Evolutionary conservation across 768 basidiomycete genomes (phyloP).

Genomic region (Termitomyces sp.): DNA sequence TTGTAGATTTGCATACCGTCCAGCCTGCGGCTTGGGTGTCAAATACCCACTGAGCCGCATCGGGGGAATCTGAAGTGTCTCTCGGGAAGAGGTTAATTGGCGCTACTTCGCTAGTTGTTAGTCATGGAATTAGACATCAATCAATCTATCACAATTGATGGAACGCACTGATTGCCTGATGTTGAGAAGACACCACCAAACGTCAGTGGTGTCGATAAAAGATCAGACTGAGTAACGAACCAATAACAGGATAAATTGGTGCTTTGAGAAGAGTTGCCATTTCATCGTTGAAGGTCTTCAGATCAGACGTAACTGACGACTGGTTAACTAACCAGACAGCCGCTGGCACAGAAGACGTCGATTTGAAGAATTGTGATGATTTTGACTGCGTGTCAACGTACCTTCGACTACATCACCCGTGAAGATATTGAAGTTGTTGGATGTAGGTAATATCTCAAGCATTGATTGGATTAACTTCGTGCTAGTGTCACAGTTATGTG

Average conservation of each 20-base stretch:
- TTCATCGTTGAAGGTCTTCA: conserved; percentile 41
- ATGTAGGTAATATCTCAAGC: conserved; percentile 35
- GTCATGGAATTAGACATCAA: neutral
- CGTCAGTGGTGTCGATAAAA: neutral
- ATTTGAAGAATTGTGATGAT: neutral
- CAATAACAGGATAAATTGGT: conserved; percentile 46
- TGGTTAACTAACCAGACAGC: conserved; percentile 45
- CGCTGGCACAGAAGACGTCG: conserved; percentile 21
- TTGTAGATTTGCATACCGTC: conserved; percentile 27
- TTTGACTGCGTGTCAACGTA: conserved; percentile 13
- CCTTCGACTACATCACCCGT: conserved; percentile 64
- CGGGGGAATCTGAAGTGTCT: conserved; percentile 29
- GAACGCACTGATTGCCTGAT: conserved; percentile 45
- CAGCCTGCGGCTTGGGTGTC: conserved; percentile 45
- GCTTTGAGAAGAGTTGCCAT: conserved; percentile 32
- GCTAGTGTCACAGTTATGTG: conserved; percentile 49
- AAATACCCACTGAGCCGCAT: conserved; percentile 50
- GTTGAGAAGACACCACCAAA: neutral
- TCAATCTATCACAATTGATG: neutral
- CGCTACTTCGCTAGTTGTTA: conserved; percentile 40
- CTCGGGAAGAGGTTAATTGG: conserved; percentile 58
- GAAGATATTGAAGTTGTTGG: conserved; percentile 47
- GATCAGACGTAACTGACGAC: conserved; percentile 31
- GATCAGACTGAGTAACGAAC: conserved; percentile 22
- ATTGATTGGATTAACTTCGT: conserved; percentile 42